Conservation (phyloP, 768 basidiomycete species). For the Boletus reticulatus region DNA sequence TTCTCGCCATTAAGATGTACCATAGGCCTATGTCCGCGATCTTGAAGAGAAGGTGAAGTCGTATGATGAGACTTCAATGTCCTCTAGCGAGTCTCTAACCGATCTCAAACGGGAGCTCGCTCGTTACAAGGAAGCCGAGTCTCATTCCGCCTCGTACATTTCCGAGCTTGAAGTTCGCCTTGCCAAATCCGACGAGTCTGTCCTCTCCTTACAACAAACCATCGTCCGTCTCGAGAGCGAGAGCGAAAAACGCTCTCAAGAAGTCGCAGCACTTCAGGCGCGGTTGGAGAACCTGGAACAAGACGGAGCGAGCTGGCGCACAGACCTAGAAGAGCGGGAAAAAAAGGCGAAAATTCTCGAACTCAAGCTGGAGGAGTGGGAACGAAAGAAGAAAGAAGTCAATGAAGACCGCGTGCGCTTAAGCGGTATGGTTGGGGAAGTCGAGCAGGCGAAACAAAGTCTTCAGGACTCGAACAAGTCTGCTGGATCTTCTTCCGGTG, state of each 20-base stretch:
- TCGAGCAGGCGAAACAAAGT: slow-evolving; percentile 65
- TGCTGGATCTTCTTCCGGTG: slow-evolving; percentile 29
- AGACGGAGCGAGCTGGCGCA: slow-evolving; percentile 80
- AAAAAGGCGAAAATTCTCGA: slow-evolving; percentile 73
- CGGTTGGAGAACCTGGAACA: slow-evolving; percentile 66
- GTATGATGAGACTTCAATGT: slow-evolving; percentile 75
- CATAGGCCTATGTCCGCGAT: slow-evolving; percentile 87
- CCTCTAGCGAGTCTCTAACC: slow-evolving; percentile 73
- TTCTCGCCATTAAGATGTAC: not conserved
- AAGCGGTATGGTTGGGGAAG: slow-evolving; percentile 64
- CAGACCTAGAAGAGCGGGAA: slow-evolving; percentile 84
- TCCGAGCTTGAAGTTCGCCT: slow-evolving; percentile 83
- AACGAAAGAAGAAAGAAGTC: slow-evolving; percentile 65
- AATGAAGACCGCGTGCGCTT: slow-evolving; percentile 65
- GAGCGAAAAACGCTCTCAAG: slow-evolving; percentile 66
- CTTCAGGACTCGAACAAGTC: slow-evolving; percentile 47
- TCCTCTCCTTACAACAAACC: slow-evolving; percentile 61
- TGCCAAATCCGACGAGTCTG: slow-evolving; percentile 73
- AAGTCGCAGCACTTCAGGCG: slow-evolving; percentile 67
- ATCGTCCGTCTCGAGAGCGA: slow-evolving; percentile 80
- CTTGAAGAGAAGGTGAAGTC: slow-evolving; percentile 88
- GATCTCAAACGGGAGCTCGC: slow-evolving; percentile 84
- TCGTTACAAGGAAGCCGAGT: slow-evolving; percentile 74
- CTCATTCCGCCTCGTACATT: slow-evolving; percentile 74
- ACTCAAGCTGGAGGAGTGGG: slow-evolving; percentile 74